Evolutionary conservation across 2,329 filamentous ascomycete genomes (phyloP).

Genomic region (Neobulgaria alba): DNA sequence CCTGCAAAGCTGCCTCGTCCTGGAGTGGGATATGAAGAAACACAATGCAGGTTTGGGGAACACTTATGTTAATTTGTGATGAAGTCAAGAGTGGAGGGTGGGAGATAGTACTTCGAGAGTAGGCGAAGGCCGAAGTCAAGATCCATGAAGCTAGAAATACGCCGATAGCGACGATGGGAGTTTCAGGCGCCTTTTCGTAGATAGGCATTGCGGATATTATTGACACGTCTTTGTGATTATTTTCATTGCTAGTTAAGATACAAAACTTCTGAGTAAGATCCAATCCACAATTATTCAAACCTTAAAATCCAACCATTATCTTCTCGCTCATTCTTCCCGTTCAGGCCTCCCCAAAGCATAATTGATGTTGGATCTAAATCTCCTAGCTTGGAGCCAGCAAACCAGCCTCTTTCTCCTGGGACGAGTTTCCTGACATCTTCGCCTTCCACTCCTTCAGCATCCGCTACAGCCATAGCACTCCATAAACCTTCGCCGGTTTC

Average conservation of each 20-base stretch:
- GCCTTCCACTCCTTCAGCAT: conserved; percentile 36
- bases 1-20: conserved; percentile 13
- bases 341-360: conserved; percentile 52
- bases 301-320: conserved; percentile 59
- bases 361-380: conserved; percentile 52
- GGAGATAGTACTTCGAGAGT: conserved; percentile 7
- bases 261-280: too few relatives aligned
- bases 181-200: too few relatives aligned
- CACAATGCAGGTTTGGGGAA: too few relatives aligned
- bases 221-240: too few relatives aligned
- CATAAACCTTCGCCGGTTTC: conserved; percentile 51
- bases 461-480: conserved; percentile 44
- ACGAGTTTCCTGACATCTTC: conserved; percentile 34
- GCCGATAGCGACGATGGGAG: too few relatives aligned
- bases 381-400: conserved; percentile 46
- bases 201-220: too few relatives aligned
- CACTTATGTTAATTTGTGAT: too few relatives aligned
- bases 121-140: conserved; percentile 9
- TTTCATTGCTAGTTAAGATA: too few relatives aligned
- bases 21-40: too few relatives aligned
- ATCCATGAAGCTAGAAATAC: conserved; percentile 1
- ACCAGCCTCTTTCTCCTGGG: conserved; percentile 47
- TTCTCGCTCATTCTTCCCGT: conserved; percentile 40
- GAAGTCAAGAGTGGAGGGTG: conserved; percentile 12
- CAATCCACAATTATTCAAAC: conserved; percentile 32